Evolutionary conservation across 208 protist genomes (phyloP).

Genomic region (Naegleria gruberi): DNA sequence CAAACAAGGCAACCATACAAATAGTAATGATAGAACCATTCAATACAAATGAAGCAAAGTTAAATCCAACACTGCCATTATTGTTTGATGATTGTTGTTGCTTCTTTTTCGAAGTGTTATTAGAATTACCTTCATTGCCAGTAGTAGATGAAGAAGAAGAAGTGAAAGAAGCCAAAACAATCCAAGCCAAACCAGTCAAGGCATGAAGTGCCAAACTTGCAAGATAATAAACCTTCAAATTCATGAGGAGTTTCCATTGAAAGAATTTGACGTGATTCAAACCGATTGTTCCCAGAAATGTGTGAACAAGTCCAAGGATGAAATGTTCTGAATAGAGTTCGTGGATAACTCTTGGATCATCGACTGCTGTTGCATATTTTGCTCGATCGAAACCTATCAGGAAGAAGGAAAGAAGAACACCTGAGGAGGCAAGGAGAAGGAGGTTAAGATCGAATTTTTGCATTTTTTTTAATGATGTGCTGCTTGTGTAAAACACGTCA

Average conservation of each 20-base stretch:
- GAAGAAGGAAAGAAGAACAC: background rate
- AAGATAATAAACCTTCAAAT: background rate
- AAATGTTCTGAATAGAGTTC: background rate
- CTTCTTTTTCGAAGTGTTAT: background rate
- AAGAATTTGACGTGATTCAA: background rate
- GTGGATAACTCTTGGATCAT: background rate
- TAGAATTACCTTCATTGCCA: too few species aligned
- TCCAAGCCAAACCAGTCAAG: background rate
- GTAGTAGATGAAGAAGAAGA: too few species aligned
- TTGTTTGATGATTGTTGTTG: background rate
- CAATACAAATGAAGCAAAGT: background rate
- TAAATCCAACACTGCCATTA: too few species aligned
- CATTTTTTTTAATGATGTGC: conserved; percentile 12
- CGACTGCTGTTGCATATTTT: background rate
- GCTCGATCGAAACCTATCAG: background rate
- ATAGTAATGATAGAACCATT: background rate
- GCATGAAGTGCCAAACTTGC: background rate
- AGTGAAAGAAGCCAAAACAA: background rate
- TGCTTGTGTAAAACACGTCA: too few species aligned
- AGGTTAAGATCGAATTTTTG: background rate
- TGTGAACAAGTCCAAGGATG: background rate
- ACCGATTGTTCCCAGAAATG: background rate
- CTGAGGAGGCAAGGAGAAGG: background rate
- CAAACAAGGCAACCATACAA: background rate
- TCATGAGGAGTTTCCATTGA: background rate